Base-by-base conservation (phyloP, 805 yeast genomes). In the Metschnikowia continentalis region DNA sequence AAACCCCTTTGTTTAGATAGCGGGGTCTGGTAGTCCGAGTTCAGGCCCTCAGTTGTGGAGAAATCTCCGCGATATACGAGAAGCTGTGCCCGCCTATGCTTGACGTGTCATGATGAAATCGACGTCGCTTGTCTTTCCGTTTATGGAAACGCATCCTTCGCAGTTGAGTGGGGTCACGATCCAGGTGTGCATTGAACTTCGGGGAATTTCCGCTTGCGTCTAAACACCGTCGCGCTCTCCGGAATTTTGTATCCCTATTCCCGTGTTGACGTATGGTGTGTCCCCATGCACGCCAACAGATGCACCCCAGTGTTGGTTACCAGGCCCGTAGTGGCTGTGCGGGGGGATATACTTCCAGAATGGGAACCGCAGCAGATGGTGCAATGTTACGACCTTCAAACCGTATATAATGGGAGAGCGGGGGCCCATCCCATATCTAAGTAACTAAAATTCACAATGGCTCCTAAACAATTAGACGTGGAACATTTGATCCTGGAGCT, bases 401-500 rank as follows among this genome's bases (percentile, higher is more conserved):
- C n/a, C 30, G 19, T 39, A 39, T 39, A 39, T 7, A 39, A 39
- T 20, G 5, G 5, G 23, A 13, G 41, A 30, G 15, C 41, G 11
- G 41, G 41, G 41, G 8, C 41, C 3, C 11, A 14, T 15, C 30
- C 11, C 11, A 10, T 5, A 10, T 10, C 7, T 14, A n/a, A n/a
- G 15, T 23, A 8, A n/a, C n/a, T 26, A 40, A 11, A 15, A 40
- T 13, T 33, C 43, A 10, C 14, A 22, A 53, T 48, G 57, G 4
- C 50, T n/a, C 50, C 22, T 8, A 37, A 43, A 23, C 51, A 60
- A 46, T 53, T 70, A 13, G 69, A 70, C 56, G 61, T 70, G 39
- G 74, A 69, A 8, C 35, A 49, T 15, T 52, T 71, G 35, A 46
- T 71, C 45, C 57, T 53, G 15, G 62, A 69, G 48, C 62, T 71